Evolutionary conservation across 1,139 yeast species (phyloP).

Genomic region (Geotrichum restrictum): DNA sequence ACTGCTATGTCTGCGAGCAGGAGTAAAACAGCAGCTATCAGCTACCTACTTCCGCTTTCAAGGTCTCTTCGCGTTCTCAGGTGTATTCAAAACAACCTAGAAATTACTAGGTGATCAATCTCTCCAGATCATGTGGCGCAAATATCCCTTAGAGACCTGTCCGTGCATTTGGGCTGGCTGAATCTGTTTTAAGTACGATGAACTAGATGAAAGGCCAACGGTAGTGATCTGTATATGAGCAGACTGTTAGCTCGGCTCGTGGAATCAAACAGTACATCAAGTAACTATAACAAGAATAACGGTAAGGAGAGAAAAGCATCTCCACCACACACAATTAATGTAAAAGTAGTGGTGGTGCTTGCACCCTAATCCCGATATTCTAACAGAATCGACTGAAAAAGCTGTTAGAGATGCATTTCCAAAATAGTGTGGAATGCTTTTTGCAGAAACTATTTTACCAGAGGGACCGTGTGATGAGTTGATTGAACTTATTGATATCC

Average conservation of each 20-base stretch:
- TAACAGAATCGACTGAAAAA: conserved; percentile 68
- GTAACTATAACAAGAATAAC: no score
- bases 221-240: no score
- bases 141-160: conserved; percentile 88
- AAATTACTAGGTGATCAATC: conserved; percentile 80
- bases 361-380: no score
- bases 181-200: no score
- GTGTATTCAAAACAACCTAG: conserved; percentile 57
- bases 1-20: conserved; percentile 96
- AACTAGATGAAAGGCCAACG: no score
- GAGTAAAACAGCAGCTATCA: conserved; percentile 84
- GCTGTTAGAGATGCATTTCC: conserved; percentile 68
- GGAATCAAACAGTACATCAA: no score
- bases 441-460: conserved; percentile 78
- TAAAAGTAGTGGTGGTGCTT: no score
- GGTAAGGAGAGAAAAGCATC: no score
- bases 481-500: conserved; percentile 80
- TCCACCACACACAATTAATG: no score
- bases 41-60: conserved; percentile 81
- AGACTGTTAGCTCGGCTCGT: no score
- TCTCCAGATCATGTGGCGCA: conserved; percentile 84
- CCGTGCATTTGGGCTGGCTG: no score
- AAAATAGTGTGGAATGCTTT: conserved; percentile 71
- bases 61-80: conserved; percentile 76
- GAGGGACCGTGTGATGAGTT: conserved; percentile 78